phyloP scores from a whole-genome alignment of 495 filamentous ascomycete species.

The Penicillium desertorum region DNA sequence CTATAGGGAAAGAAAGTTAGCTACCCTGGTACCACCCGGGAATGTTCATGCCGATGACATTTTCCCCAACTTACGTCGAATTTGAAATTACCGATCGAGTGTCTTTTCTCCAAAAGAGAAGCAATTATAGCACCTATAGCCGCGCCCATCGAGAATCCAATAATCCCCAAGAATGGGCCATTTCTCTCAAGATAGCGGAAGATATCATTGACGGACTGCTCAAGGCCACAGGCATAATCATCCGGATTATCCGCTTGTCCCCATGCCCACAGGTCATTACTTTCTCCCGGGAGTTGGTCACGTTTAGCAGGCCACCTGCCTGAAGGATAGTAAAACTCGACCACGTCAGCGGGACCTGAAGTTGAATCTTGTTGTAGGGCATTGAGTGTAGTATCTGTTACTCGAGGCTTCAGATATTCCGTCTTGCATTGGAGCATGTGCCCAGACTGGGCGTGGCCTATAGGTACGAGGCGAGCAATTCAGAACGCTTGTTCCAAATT shows the following conservation, averaged over 20 bases:
- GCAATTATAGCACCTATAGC: not conserved
- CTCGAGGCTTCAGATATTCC: slow-evolving; percentile 9
- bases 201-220: not conserved
- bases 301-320: slow-evolving; percentile 2
- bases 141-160: slow-evolving; percentile 7
- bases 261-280: slow-evolving; percentile 6
- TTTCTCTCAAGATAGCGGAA: not conserved
- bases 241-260: not conserved
- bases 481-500: not conserved
- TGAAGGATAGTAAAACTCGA: slow-evolving; percentile 11
- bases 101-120: slow-evolving; percentile 10
- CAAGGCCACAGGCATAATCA: slow-evolving; percentile 2
- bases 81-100: not conserved
- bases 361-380: not conserved
- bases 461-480: not conserved
- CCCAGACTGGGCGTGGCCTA: slow-evolving; percentile 15
- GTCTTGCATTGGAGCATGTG: slow-evolving; percentile 17
- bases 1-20: not conserved
- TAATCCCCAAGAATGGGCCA: slow-evolving; percentile 9
- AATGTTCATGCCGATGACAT: not conserved
- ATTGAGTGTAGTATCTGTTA: not conserved
- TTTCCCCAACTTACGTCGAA: slow-evolving; percentile 2
- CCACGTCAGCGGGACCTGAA: not conserved
- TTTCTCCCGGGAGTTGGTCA: not conserved
- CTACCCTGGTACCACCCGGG: not conserved